Conservation (phyloP, 768 basidiomycete species). For the Naematelia encephala region DNA sequence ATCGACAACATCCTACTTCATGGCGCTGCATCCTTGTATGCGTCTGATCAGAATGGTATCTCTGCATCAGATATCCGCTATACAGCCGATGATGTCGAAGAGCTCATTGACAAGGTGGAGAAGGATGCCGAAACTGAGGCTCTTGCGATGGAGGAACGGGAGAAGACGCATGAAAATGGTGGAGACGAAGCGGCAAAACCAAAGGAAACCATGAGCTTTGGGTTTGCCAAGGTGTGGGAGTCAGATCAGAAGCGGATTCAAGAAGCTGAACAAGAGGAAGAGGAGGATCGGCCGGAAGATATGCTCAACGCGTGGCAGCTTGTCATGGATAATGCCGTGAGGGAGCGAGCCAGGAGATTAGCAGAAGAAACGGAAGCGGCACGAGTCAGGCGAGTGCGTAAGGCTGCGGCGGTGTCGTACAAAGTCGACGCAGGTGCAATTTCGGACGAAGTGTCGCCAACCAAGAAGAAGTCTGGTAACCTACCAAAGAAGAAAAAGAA, state of each 20-base stretch:
- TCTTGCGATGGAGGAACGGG: slow-evolving; percentile 43
- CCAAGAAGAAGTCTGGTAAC: slow-evolving; percentile 34
- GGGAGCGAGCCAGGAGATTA: slow-evolving; percentile 55
- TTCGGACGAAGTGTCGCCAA: slow-evolving; percentile 23
- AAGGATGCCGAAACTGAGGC: slow-evolving; percentile 55
- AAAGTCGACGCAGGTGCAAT: slow-evolving; percentile 4
- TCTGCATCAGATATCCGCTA: slow-evolving; percentile 64
- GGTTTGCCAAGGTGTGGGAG: slow-evolving; percentile 90
- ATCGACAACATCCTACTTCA: slow-evolving; percentile 85
- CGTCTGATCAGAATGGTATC: slow-evolving; percentile 54
- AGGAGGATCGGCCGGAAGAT: slow-evolving; percentile 35
- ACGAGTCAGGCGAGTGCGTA: slow-evolving; percentile 62
- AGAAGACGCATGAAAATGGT: slow-evolving; percentile 29
- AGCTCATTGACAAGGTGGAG: slow-evolving; percentile 80
- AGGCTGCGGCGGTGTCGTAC: slow-evolving; percentile 59
- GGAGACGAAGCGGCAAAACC: slow-evolving; percentile 53
- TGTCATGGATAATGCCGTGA: slow-evolving; percentile 59
- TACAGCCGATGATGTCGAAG: slow-evolving; percentile 70
- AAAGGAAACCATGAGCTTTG: slow-evolving; percentile 60
- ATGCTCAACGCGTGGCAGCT: slow-evolving; percentile 66
- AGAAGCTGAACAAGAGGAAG: slow-evolving; percentile 55
- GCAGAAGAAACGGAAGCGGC: slow-evolving; percentile 62
- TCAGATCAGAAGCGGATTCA: slow-evolving; percentile 66
- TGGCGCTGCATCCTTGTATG: slow-evolving; percentile 81
- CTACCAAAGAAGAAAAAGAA: slow-evolving; percentile 42